Evolutionary conservation across 1,139 yeast species (phyloP).

Genomic region (Wickerhamomyces sp.): DNA sequence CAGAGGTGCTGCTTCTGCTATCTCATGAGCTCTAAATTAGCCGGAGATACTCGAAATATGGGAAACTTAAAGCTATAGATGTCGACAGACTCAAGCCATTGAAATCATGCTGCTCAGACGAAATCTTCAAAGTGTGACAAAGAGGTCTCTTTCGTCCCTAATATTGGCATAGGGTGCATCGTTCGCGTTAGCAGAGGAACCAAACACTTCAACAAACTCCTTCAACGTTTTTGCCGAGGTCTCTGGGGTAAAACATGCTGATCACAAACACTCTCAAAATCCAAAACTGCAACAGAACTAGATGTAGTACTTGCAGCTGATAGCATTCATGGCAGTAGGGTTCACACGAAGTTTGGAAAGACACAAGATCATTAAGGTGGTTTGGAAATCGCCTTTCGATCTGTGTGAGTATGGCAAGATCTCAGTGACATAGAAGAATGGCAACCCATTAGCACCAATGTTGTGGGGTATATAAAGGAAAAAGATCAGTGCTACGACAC

Average conservation of each 20-base stretch:
- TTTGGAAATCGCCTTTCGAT: slow-evolving; percentile 29
- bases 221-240: slow-evolving; percentile 48
- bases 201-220: slow-evolving; percentile 33
- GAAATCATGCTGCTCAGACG: no score
- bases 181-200: neutral
- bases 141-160: no score
- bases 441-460: slow-evolving; percentile 27
- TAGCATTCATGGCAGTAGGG: slow-evolving; percentile 53
- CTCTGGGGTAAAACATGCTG: slow-evolving; percentile 38
- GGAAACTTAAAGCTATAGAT: no score
- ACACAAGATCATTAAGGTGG: slow-evolving; percentile 26
- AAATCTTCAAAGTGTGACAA: no score
- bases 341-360: slow-evolving; percentile 45
- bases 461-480: slow-evolving; percentile 28
- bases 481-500: slow-evolving; percentile 33
- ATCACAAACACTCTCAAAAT: slow-evolving; percentile 35
- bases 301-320: slow-evolving; percentile 56
- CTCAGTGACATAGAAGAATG: slow-evolving; percentile 32
- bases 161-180: no score
- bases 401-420: slow-evolving; percentile 32
- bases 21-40: no score
- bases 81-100: no score
- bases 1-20: no score
- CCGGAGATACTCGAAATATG: no score
- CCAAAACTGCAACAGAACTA: slow-evolving; percentile 39